Percentiles rank a stretch among this genome's conserved stretches.
Evolutionary conservation across 2,329 filamentous ascomycete genomes (phyloP).

Genomic region (Niveomyces coronatus): DNA sequence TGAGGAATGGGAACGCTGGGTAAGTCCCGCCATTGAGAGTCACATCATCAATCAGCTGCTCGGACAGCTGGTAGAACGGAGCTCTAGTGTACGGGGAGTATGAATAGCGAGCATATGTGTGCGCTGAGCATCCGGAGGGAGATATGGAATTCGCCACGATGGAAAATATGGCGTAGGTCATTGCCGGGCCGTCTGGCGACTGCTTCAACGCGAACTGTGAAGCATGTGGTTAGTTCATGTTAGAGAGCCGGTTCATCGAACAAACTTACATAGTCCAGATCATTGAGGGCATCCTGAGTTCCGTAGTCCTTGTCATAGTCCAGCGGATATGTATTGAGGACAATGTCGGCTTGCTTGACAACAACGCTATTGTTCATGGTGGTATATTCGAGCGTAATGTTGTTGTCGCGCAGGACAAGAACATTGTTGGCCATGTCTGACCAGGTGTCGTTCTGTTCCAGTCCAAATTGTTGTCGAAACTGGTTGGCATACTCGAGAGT

Average conservation of each 20-base stretch:
- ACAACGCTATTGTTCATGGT: slow-evolving; percentile 55
- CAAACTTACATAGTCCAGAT: slow-evolving; percentile 16
- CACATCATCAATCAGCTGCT: slow-evolving; percentile 53
- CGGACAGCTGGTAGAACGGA: slow-evolving; percentile 62
- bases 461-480: slow-evolving; percentile 45
- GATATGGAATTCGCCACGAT: slow-evolving; percentile 57
- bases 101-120: slow-evolving; percentile 55
- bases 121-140: slow-evolving; percentile 55
- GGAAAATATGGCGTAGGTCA: slow-evolving; percentile 63
- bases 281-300: slow-evolving; percentile 12
- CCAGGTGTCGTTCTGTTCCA: slow-evolving; percentile 38
- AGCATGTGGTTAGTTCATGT: too few species aligned
- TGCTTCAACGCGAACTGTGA: slow-evolving; percentile 21
- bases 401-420: slow-evolving; percentile 13
- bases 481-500: slow-evolving; percentile 46
- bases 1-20: slow-evolving; percentile 61
- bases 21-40: slow-evolving; percentile 39
- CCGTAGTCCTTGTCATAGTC: slow-evolving; percentile 39
- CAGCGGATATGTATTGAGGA: slow-evolving; percentile 54
- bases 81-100: slow-evolving; percentile 52
- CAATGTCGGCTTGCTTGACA: slow-evolving; percentile 62
- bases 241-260: too few species aligned
- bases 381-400: slow-evolving; percentile 53
- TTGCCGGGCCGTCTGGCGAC: slow-evolving; percentile 52
- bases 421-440: slow-evolving; percentile 14